Evolutionary conservation across 2,329 filamentous ascomycete genomes (phyloP).

Genomic region (Fusarium sp.): DNA sequence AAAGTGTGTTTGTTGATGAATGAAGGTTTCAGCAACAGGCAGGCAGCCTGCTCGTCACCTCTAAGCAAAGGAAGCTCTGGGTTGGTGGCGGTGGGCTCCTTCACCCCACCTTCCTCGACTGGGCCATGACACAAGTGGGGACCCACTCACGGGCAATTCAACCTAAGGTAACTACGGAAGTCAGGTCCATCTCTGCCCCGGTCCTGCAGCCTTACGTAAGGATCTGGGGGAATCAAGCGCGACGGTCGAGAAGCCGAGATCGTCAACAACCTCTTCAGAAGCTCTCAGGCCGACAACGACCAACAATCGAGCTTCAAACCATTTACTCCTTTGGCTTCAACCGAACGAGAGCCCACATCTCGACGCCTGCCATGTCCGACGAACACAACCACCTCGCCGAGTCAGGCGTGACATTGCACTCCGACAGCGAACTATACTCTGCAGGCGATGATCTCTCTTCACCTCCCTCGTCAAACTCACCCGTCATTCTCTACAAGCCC

Average conservation of each 20-base stretch:
- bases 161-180: background rate
- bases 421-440: constrained; percentile 86
- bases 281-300: background rate
- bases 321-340: background rate
- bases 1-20: constrained; percentile 5
- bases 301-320: background rate
- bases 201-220: constrained; percentile 40
- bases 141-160: constrained; percentile 36
- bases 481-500: constrained; percentile 86
- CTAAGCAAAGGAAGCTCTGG: constrained; percentile 37
- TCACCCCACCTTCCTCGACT: constrained; percentile 27
- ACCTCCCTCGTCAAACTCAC: constrained; percentile 69
- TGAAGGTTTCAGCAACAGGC: constrained; percentile 17
- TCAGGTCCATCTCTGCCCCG: constrained; percentile 15
- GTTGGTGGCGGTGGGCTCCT: constrained; percentile 36
- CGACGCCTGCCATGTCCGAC: constrained; percentile 58
- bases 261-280: constrained; percentile 35
- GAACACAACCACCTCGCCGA: constrained; percentile 68
- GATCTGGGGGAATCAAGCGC: constrained; percentile 28
- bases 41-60: constrained; percentile 44
- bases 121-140: constrained; percentile 24
- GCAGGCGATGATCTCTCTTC: constrained; percentile 66
- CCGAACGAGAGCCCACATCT: too few relatives aligned
- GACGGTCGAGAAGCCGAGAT: constrained; percentile 25
- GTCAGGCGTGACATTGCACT: constrained; percentile 80